phyloP scores from a whole-genome alignment of 805 yeast species.

The Candida ortonii region DNA sequence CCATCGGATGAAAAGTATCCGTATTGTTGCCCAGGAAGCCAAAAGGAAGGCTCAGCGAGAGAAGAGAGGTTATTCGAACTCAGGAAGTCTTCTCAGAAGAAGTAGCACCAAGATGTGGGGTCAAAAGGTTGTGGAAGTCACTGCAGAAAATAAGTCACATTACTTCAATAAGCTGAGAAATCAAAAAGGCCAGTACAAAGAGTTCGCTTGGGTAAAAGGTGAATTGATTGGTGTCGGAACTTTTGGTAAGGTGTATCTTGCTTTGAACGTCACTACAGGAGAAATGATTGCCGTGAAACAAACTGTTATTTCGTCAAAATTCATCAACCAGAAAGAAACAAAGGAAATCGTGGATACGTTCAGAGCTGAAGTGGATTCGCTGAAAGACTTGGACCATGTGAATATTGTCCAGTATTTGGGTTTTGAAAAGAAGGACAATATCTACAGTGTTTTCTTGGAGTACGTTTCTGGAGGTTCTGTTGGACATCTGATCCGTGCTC shows the following conservation, averaged over 20 bases:
- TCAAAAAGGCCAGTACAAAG: conserved; percentile 66
- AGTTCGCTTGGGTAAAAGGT: conserved; percentile 97
- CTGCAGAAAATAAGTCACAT: conserved; percentile 60
- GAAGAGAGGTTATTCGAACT: conserved; percentile 7
- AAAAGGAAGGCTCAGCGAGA: conserved; percentile 52
- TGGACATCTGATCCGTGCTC: conserved; percentile 75
- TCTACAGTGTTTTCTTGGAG: conserved; percentile 85
- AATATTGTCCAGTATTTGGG: conserved; percentile 97
- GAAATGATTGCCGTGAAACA: conserved; percentile 99
- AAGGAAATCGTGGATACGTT: conserved; percentile 75
- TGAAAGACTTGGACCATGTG: conserved; percentile 90
- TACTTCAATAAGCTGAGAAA: conserved; percentile 64
- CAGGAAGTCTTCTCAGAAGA: conserved; percentile 51
- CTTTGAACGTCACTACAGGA: conserved; percentile 92
- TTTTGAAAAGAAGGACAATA: conserved; percentile 71
- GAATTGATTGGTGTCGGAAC: conserved; percentile 95
- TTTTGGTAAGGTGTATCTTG: conserved; percentile 89
- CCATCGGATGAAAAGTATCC: conserved; percentile 81
- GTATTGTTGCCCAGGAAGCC: conserved; percentile 93
- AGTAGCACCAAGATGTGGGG: conserved; percentile 98
- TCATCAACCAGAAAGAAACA: conserved; percentile 42
- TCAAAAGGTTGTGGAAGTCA: conserved; percentile 84
- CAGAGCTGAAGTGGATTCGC: conserved; percentile 85
- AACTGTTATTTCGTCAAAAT: conserved; percentile 59
- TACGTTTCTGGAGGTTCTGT: conserved; percentile 98